A percentile compares a stretch with the other conserved stretches of the same genome.
Evolutionary conservation across 306 rosid genomes (phyloP).

Genomic region (Dicorynia guianensis): DNA sequence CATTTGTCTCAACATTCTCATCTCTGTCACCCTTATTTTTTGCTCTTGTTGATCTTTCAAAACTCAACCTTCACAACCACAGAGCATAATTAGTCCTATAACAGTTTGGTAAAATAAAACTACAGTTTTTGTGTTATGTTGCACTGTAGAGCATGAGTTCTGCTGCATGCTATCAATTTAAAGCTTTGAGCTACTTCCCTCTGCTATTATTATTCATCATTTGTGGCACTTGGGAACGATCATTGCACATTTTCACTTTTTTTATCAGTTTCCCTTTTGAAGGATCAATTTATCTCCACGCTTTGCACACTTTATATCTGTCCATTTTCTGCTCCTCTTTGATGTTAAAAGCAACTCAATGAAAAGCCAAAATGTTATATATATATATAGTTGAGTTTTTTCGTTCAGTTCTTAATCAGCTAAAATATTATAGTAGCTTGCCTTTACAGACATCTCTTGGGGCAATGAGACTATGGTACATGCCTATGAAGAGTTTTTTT

Average conservation of each 20-base stretch:
- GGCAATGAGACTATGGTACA: constrained; percentile 8
- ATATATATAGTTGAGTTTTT: neutral
- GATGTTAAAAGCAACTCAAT: neutral
- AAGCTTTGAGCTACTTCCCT: neutral
- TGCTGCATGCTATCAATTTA: neutral
- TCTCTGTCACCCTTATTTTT: too few relatives aligned
- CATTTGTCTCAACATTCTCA: too few relatives aligned
- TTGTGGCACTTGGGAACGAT: neutral
- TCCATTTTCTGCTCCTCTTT: neutral
- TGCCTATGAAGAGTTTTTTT: neutral
- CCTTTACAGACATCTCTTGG: neutral
- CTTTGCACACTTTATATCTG: neutral
- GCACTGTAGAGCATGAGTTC: neutral
- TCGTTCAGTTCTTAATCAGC: neutral
- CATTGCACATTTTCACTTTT: neutral
- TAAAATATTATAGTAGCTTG: neutral
- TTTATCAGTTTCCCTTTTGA: neutral
- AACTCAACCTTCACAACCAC: too few relatives aligned
- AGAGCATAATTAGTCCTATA: too few relatives aligned
- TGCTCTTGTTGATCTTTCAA: too few relatives aligned
- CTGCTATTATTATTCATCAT: neutral
- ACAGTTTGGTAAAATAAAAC: too few relatives aligned
- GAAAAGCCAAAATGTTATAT: constrained; percentile 4
- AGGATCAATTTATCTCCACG: neutral
- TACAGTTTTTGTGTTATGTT: too few relatives aligned